These are phyloP conservation scores for Geotrichum siamense DNA, from an alignment of 1,139 yeast genomes.

Conservation along the genomic window DNA sequence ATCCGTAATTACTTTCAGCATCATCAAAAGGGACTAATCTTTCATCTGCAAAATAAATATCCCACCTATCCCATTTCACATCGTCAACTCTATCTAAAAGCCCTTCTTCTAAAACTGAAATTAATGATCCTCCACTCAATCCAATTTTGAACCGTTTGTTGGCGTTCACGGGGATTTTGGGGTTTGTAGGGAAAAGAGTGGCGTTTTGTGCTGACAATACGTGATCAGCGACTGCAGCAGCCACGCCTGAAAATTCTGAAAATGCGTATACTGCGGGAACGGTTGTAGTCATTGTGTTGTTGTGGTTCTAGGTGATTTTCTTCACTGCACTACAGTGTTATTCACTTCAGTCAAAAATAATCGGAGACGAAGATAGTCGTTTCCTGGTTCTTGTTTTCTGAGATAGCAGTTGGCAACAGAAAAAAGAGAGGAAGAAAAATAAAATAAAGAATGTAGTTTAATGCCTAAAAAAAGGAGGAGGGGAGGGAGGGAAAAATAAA, in stretches of 20 bases:
- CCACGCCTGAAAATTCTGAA: conserved; percentile 82
- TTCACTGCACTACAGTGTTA: too few relatives aligned
- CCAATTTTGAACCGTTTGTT: conserved; percentile 78
- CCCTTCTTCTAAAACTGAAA: conserved; percentile 81
- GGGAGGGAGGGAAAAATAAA: too few relatives aligned
- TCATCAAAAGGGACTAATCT: conserved; percentile 84
- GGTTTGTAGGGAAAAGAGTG: conserved; percentile 37
- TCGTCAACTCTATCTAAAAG: conserved; percentile 56
- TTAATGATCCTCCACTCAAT: conserved; percentile 84
- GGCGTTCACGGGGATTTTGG: conserved; percentile 16
- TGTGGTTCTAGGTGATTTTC: too few relatives aligned
- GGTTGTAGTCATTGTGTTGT: conserved; percentile 81
- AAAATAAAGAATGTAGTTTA: too few relatives aligned
- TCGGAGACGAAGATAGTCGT: too few relatives aligned
- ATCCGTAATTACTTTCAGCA: conserved; percentile 82
- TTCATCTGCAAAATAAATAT: conserved; percentile 93
- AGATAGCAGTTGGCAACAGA: too few relatives aligned
- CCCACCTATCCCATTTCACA: conserved; percentile 92
- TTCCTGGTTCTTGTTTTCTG: too few relatives aligned
- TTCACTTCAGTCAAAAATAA: too few relatives aligned
- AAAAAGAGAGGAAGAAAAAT: too few relatives aligned
- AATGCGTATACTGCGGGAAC: conserved; percentile 89
- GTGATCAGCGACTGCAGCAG: conserved; percentile 93
- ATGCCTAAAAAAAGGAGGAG: too few relatives aligned
- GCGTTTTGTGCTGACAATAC: conserved; percentile 78